Conservation (phyloP, 2,329 filamentous ascomycete genomes). For the Emergomyces orientalis region DNA sequence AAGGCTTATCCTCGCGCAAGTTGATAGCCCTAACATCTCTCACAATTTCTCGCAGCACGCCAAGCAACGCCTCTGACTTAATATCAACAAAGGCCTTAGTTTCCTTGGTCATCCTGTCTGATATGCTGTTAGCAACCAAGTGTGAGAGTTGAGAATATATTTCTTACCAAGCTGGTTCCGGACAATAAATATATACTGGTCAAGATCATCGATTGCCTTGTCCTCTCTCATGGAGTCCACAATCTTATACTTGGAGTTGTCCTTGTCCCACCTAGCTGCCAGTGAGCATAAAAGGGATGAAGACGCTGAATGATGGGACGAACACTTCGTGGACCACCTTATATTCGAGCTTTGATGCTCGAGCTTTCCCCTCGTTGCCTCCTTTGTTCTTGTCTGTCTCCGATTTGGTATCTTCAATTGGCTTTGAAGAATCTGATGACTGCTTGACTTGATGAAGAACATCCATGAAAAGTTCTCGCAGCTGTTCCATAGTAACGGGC, state of each 20-base stretch:
- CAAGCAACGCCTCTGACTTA: constrained; percentile 26
- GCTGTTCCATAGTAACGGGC: constrained; percentile 2
- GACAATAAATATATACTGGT: constrained; percentile 14
- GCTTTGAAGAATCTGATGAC: constrained; percentile 1
- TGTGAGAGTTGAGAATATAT: constrained; percentile 10
- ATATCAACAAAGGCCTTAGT: constrained; percentile 23
- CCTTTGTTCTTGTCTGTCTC: not conserved
- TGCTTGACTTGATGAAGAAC: constrained; percentile 5
- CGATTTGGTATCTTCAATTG: not conserved
- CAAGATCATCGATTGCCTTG: constrained; percentile 16
- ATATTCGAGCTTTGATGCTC: constrained; percentile 18
- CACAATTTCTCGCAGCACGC: constrained; percentile 25
- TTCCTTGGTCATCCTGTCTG: constrained; percentile 19
- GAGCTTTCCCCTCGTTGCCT: not conserved
- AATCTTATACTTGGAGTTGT: constrained; percentile 24
- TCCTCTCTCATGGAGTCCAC: constrained; percentile 18
- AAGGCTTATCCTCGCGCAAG: constrained; percentile 25
- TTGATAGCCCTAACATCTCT: constrained; percentile 24
- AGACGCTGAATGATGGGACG: constrained; percentile 8
- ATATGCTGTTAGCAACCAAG: constrained; percentile 16
- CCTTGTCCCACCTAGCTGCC: constrained; percentile 20
- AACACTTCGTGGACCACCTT: constrained; percentile 20
- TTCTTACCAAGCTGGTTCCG: constrained; percentile 18
- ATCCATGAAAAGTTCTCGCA: constrained; percentile 2
- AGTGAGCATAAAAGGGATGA: constrained; percentile 13